These are phyloP conservation scores for Pseudoturritis turrita DNA, from an alignment of 345 rosid species.

Conservation along the genomic window DNA sequence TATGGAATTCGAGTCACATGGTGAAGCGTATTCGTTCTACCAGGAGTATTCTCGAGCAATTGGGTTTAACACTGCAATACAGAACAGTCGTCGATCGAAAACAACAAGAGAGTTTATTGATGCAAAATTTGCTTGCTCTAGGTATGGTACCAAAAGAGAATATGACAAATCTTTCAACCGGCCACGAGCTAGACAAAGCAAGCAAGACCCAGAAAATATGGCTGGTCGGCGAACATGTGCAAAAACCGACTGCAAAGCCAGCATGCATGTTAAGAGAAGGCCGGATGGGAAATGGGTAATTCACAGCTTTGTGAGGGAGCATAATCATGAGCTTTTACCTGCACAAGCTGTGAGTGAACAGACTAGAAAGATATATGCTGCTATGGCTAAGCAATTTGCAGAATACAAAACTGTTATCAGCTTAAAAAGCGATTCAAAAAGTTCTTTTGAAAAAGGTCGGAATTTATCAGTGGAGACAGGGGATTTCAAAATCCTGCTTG, in stretches of 20 bases:
- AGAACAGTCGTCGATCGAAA: conserved; percentile 66
- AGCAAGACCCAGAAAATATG: conserved; percentile 54
- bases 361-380: conserved; percentile 66
- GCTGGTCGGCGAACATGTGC: conserved; percentile 50
- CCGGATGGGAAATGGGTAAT: conserved; percentile 71
- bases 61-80: conserved; percentile 67
- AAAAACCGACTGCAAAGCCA: conserved; percentile 71
- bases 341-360: conserved; percentile 76
- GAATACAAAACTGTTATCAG: conserved; percentile 58
- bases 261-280: conserved; percentile 82
- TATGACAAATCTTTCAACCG: conserved; percentile 53
- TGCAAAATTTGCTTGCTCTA: conserved; percentile 74
- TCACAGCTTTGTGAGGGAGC: conserved; percentile 65
- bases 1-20: conserved; percentile 70
- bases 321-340: conserved; percentile 70
- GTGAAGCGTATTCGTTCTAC: conserved; percentile 62
- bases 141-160: conserved; percentile 64
- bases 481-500: conserved; percentile 48
- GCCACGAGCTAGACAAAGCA: conserved; percentile 58
- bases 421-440: conserved; percentile 35
- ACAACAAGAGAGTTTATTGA: conserved; percentile 65
- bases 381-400: conserved; percentile 68
- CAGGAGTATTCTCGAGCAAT: conserved; percentile 65
- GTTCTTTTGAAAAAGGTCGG: conserved; percentile 48
- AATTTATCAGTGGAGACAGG: conserved; percentile 44